Evolutionary conservation across 441 rosid genomes (phyloP).

Genomic region (Lepidium campestre): DNA sequence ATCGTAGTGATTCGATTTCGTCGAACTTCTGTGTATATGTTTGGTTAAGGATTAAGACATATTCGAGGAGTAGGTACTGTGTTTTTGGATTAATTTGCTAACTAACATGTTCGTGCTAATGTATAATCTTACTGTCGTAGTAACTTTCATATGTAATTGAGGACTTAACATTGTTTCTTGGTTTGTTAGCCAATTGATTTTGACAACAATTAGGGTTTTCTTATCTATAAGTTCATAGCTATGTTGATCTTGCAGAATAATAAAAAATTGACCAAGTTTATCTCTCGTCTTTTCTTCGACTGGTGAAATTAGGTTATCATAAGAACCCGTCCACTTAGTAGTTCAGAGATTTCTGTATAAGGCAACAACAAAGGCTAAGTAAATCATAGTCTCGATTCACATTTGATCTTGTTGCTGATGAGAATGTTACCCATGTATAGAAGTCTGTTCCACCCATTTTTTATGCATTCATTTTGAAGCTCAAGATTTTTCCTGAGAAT

Average conservation of each 20-base stretch:
- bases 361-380: slow-evolving; percentile 67
- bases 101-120: not conserved
- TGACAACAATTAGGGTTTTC: not conserved
- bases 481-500: not conserved
- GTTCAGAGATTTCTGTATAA: slow-evolving; percentile 77
- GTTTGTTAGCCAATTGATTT: not conserved
- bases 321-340: slow-evolving; percentile 79
- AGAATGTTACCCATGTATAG: slow-evolving; percentile 75
- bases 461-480: not conserved
- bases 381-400: slow-evolving; percentile 87
- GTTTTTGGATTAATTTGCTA: not conserved
- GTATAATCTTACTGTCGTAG: no score
- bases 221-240: not conserved
- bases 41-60: not conserved
- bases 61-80: not conserved
- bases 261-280: no score
- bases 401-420: slow-evolving; percentile 93
- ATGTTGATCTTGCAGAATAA: not conserved
- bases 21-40: not conserved
- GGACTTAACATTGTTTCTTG: not conserved
- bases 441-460: not conserved
- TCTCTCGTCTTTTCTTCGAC: not conserved
- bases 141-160: not conserved
- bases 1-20: not conserved
- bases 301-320: slow-evolving; percentile 64